Percentiles rank a stretch among this genome's conserved stretches.
Evolutionary conservation across 495 filamentous ascomycete species (phyloP).

Genomic region (Aspergillus indologenus): DNA sequence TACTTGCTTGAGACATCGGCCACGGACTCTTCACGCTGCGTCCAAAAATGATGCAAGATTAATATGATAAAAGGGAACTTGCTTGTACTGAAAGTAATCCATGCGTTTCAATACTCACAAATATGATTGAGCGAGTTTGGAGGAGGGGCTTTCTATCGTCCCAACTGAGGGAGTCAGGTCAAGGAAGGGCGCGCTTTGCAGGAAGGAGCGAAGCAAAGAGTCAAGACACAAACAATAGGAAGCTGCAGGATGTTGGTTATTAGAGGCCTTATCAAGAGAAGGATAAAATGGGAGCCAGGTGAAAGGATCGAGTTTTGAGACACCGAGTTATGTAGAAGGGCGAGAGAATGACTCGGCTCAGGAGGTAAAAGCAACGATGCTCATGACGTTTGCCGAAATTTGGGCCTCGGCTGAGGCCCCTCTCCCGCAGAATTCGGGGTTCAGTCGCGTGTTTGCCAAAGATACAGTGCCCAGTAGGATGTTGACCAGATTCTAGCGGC

Average conservation of each 20-base stretch:
- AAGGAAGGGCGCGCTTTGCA: no score
- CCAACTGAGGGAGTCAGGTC: no score
- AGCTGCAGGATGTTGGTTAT: no score
- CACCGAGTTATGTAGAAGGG: slow-evolving; percentile 3
- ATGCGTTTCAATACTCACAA: neutral
- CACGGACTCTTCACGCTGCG: neutral
- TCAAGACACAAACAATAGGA: no score
- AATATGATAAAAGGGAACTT: neutral
- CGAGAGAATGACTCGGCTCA: slow-evolving; percentile 39
- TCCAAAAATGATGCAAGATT: neutral
- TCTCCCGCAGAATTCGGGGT: neutral
- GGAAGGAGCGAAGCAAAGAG: no score
- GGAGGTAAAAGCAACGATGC: slow-evolving; percentile 18
- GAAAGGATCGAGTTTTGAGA: slow-evolving; percentile 1
- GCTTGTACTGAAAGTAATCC: neutral
- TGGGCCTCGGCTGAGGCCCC: slow-evolving; percentile 38
- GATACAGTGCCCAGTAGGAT: no score
- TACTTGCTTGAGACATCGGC: slow-evolving; percentile 40
- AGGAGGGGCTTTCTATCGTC: no score
- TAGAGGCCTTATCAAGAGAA: neutral
- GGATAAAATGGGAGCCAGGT: neutral
- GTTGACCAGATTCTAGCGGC: no score
- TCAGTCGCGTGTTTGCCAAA: neutral
- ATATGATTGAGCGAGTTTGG: neutral
- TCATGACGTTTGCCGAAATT: slow-evolving; percentile 47